Base-by-base conservation (phyloP, 176 grass and related monocot genomes). In the Bolboschoenus planiculmis region DNA sequence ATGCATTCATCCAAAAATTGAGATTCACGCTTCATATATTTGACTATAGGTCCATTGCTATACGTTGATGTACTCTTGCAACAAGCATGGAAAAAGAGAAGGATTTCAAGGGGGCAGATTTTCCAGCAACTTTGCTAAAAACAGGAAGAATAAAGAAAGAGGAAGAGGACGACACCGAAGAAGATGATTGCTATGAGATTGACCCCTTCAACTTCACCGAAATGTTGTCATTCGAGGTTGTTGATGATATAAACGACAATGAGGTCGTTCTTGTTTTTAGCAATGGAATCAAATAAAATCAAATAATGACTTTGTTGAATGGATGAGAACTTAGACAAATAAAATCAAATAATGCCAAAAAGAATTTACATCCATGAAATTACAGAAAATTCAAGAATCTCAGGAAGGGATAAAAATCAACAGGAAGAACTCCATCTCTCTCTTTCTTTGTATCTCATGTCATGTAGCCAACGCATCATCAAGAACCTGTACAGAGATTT, bases 111-210 rank as follows among this genome's bases (percentile, higher is more conserved):
- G n/a, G n/a, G n/a, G n/a, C n/a, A n/a, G n/a, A n/a, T n/a, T n/a
- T n/a, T n/a, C n/a, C n/a, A n/a, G n/a, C n/a, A n/a, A n/a, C n/a
- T n/a, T n/a, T n/a, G n/a, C n/a, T n/a, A n/a, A n/a, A n/a, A n/a
- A n/a, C n/a, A n/a, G n/a, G n/a, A n/a, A n/a, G n/a, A n/a, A n/a
- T n/a, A n/a, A n/a, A n/a, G n/a, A n/a, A n/a, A n/a, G n/a, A n/a
- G n/a, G n/a, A n/a, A n/a, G n/a, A n/a, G n/a, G n/a, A n/a, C n/a
- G n/a, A 16, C 71, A 37, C 21, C 0, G 2, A 34, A 2, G 86
- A 89, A 6, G 92, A 86, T 5, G 85, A 94, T 9, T 94, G 89
- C 67, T 79, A 48, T 15, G 82, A 89, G 87, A 91, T 94, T 10
- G 79, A 84, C 48, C 37, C n/a, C 1, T 27, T 53, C 0, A 88